Base-by-base conservation (phyloP, 805 yeast species). In the Helenozyma baotianmanensis region DNA sequence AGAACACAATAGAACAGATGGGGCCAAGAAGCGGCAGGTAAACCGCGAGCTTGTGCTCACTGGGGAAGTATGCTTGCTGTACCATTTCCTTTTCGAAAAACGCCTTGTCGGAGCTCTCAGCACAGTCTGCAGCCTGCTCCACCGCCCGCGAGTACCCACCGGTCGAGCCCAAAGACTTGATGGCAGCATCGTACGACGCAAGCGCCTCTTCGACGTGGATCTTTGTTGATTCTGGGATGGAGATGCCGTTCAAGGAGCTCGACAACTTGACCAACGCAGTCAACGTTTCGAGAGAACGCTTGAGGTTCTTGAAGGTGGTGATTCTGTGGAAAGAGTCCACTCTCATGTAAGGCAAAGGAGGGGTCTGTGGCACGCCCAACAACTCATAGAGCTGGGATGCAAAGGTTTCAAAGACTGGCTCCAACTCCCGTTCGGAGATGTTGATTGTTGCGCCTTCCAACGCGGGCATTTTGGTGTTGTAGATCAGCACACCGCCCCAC, bases 51-150 rank as follows among this genome's bases (percentile, higher is more conserved):
- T 86, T 89, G 54, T 90, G 98, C 56, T 90, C 97, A 43, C 84
- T 90, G 0, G 98, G 97, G 67, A 89, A 87, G 56, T 84, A 88
- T 35, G 82, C 86, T 53, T 90, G 97, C 50, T 87, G 95, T 18
- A 92, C 86, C 96, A 92, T 90, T 55, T 82, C 89, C 47, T 85
- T 84, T 47, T 90, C 95, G 56, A 90, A 90, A 50, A 90, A 90
- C 0, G 97, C 97, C 28, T 66, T 66, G 43, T 79, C 72, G 0
- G 96, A 82, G 28, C 70, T 60, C 10, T 61, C 50, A 26, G 79
- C 64, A 0, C 94, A 85, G n/a, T 54, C 47, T 10, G 80, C 70
- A 11, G 74, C 66, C 1, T 71, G 68, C 15, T 45, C 37, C 27
- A 56, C 53, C 8, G 66, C 48, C 2, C 13, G 21, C 1, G 34